These are phyloP conservation scores for Aureoboletus auriporus DNA, from an alignment of 768 basidiomycete species.

Conservation along the genomic window DNA sequence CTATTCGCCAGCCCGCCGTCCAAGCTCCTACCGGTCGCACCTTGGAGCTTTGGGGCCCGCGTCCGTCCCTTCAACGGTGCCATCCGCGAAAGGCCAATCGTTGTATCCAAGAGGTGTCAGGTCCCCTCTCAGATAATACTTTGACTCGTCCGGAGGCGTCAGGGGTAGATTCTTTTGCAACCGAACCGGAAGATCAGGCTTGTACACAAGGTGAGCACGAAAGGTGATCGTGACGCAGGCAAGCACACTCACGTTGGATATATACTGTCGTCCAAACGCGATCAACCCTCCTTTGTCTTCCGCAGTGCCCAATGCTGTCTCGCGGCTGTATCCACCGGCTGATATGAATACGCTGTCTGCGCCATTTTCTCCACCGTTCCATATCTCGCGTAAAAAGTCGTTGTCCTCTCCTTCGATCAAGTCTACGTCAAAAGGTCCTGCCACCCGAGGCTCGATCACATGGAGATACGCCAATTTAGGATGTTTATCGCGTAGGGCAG, in stretches of 20 bases:
- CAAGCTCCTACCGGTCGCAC: too few species aligned
- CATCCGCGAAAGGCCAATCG: conserved; percentile 26
- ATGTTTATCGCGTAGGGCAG: conserved; percentile 21
- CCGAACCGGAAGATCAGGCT: conserved; percentile 33
- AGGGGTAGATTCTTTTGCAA: conserved; percentile 21
- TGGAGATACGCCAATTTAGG: conserved; percentile 43
- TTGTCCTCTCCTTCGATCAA: conserved; percentile 15
- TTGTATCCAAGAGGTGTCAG: conserved; percentile 26
- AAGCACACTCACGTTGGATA: conserved; percentile 33
- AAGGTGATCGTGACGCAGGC: not conserved
- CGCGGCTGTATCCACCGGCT: conserved; percentile 41
- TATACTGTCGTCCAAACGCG: conserved; percentile 36
- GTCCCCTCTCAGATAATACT: conserved; percentile 24
- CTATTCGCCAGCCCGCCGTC: too few species aligned
- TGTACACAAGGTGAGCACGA: not conserved
- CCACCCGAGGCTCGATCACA: conserved; percentile 30
- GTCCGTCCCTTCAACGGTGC: not conserved
- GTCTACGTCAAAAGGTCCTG: conserved; percentile 3
- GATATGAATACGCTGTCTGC: conserved; percentile 29
- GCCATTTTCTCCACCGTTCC: conserved; percentile 9
- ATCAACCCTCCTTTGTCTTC: conserved; percentile 23
- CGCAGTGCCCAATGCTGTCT: conserved; percentile 34
- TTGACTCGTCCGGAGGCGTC: conserved; percentile 13
- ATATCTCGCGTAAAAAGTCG: conserved; percentile 25
- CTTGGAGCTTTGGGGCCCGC: not conserved